A percentile compares a stretch with the other conserved stretches of the same genome.
phyloP scores from a whole-genome alignment of 306 rosid species.

The Prunus davidiana region DNA sequence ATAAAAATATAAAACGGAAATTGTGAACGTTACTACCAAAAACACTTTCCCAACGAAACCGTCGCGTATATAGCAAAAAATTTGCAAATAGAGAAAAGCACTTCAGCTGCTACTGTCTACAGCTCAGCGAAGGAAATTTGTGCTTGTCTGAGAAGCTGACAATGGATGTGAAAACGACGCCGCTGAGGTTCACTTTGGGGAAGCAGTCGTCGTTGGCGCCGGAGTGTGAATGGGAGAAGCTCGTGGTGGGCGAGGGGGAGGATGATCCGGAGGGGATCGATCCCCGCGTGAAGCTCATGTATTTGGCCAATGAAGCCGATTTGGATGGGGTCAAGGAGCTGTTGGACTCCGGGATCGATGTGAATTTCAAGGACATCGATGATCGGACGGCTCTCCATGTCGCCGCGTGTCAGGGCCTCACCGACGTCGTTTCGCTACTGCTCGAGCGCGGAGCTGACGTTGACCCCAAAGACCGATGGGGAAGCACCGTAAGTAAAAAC shows the following conservation, averaged over 20 bases:
- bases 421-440: conserved; percentile 62
- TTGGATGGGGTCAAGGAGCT: conserved; percentile 73
- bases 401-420: conserved; percentile 74
- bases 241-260: conserved; percentile 10
- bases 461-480: conserved; percentile 79
- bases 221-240: conserved; percentile 21
- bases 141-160: background rate
- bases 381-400: conserved; percentile 85
- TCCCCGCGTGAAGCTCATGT: conserved; percentile 73
- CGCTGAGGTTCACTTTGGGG: conserved; percentile 59
- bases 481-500: conserved; percentile 63
- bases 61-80: background rate
- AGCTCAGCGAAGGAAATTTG: background rate
- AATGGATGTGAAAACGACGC: conserved; percentile 62
- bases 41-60: background rate
- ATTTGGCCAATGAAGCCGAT: conserved; percentile 75
- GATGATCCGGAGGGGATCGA: conserved; percentile 33
- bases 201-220: conserved; percentile 93
- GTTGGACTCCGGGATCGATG: conserved; percentile 60
- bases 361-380: conserved; percentile 73
- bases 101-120: background rate
- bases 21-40: background rate
- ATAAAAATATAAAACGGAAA: background rate
- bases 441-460: conserved; percentile 63
- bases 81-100: background rate